These are phyloP conservation scores for Psilocybe tampanensis DNA, from an alignment of 768 basidiomycete species.

Conservation along the genomic window DNA sequence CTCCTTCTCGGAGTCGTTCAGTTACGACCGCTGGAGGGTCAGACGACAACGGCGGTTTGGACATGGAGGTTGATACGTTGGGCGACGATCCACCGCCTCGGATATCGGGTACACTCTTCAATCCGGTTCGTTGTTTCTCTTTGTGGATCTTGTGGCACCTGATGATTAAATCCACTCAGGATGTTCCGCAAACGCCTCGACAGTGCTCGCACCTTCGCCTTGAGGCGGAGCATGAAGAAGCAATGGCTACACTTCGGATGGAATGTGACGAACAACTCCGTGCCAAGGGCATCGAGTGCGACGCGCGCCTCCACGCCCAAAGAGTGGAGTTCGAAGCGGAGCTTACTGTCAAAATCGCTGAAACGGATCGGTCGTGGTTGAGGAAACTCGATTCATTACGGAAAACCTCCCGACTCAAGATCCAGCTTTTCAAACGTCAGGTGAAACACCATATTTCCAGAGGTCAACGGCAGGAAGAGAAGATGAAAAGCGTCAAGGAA, in stretches of 20 bases:
- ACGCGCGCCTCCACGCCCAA: not conserved
- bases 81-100: not conserved
- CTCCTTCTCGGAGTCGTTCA: not conserved
- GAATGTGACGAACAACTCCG: not conserved
- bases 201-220: too few species aligned
- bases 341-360: not conserved
- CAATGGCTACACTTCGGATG: too few species aligned
- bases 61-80: not conserved
- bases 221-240: too few species aligned
- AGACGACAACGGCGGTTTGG: slow-evolving; percentile 1
- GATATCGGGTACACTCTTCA: not conserved
- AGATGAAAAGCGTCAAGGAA: too few species aligned
- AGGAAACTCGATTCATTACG: not conserved
- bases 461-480: not conserved
- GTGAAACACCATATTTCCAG: not conserved
- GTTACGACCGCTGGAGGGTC: not conserved
- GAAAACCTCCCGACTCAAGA: not conserved
- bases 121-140: not conserved
- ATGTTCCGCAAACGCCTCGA: not conserved
- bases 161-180: not conserved
- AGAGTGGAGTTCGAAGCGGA: not conserved
- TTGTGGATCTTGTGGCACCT: not conserved
- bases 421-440: not conserved
- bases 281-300: not conserved
- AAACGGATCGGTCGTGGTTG: not conserved